Base-by-base conservation (phyloP, 2,329 filamentous ascomycete species). In the Sporothrix brasiliensis region DNA sequence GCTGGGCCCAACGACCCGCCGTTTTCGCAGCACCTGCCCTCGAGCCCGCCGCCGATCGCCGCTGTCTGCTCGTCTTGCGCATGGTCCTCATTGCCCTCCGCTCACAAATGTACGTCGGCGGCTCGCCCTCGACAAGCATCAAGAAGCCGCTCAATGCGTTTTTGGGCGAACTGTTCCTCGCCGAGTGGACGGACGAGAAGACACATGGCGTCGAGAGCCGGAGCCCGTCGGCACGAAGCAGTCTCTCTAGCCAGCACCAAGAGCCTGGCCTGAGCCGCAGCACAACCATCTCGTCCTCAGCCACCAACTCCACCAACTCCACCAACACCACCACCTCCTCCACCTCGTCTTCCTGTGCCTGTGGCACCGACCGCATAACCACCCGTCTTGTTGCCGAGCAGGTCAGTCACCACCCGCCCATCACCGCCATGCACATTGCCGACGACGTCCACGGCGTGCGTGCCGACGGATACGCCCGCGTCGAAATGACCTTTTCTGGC, bases 121-220 rank as follows among this genome's bases (percentile, higher is more conserved):
- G 82, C 65, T 79, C 81, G 41, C 81, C 83, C 9, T 79, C 78
- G 41, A 79, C 82, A 49, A 84, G 82, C 72, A 84, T 85, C 76
- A 84, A 84, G 76, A 86, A 86, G 73, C 84, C 84, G 1, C 79
- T 86, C 7, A 86, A 86, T 71, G 83, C 84, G 7, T 86, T 86
- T 67, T 77, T 86, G 0, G 84, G 84, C 19, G 84, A 86, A 75
- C 71, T 85, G 0, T 86, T 85, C 73, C 73, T 86, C 1, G 81
- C 81, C 0, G 77, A 76, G 0, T 83, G 81, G 80, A 71, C 63
- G 19, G 66, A 66, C 47, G 60, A 68, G 14, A 60, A 65, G 77
- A 73, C 0, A 77, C 81, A 27, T 69, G 73, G 19, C 67, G 74
- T 24, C 56, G 69, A 27, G 9, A 67, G 61, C 21, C 21, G 10